These are phyloP conservation scores for Glaciozyma antarctica DNA, from an alignment of 768 basidiomycete genomes.

Conservation along the genomic window DNA sequence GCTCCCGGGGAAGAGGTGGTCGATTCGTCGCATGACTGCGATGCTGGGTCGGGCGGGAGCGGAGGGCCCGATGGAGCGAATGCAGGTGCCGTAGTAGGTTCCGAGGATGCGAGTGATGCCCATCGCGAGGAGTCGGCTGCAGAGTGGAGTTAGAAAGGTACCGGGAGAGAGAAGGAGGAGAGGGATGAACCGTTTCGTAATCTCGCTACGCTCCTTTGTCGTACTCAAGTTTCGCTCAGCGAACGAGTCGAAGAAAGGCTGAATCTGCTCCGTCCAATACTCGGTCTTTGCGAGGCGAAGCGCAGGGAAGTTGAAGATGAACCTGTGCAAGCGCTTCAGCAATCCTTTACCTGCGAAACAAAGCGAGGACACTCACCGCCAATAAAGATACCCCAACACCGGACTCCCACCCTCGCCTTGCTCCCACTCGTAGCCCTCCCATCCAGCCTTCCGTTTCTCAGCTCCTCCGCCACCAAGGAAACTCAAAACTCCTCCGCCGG, in stretches of 20 bases:
- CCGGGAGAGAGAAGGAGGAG: no score
- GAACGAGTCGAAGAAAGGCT: constrained; percentile 29
- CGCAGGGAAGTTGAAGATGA: constrained; percentile 21
- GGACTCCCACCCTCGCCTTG: constrained; percentile 2
- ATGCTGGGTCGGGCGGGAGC: constrained; percentile 13
- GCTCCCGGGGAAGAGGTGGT: constrained; percentile 20
- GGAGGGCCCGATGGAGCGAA: neutral
- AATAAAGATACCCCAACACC: constrained; percentile 19
- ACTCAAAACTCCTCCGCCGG: constrained; percentile 1
- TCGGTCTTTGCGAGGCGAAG: constrained; percentile 12
- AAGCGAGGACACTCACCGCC: constrained; percentile 6
- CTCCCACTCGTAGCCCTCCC: constrained; percentile 14
- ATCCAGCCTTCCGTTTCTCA: neutral
- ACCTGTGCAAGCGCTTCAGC: neutral
- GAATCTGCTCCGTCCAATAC: constrained; percentile 26
- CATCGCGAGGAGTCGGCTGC: constrained; percentile 24
- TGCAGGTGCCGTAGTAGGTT: constrained; percentile 19
- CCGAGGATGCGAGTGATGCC: constrained; percentile 29
- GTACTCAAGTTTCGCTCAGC: constrained; percentile 21
- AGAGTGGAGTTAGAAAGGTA: neutral
- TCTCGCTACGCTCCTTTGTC: constrained; percentile 23
- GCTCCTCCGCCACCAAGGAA: neutral
- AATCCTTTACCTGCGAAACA: no score
- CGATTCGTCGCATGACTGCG: constrained; percentile 11
- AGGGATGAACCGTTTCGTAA: constrained; percentile 25